These are phyloP conservation scores for Arthrobotrys entomopaga DNA, from an alignment of 2,329 filamentous ascomycete species.

Conservation along the genomic window DNA sequence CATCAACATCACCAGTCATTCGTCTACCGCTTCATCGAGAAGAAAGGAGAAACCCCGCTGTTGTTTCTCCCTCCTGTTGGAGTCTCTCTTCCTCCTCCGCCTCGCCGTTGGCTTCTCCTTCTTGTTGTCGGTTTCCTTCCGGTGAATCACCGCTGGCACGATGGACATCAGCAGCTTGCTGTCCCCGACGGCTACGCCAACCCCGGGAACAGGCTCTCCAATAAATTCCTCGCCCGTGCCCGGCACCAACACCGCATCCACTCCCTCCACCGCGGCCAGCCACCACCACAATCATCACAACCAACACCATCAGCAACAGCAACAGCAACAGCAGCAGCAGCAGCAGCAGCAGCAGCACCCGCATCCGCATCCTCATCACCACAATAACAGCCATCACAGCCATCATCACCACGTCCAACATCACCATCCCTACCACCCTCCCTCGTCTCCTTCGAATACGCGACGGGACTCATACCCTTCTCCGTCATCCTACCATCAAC, in stretches of 20 bases:
- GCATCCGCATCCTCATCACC: conserved; percentile 8
- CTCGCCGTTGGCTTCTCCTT: conserved; percentile 2
- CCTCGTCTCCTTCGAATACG: conserved; percentile 21
- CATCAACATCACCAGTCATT: neutral
- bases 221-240: conserved; percentile 54
- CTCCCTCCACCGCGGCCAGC: conserved; percentile 2
- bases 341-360: conserved; percentile 30
- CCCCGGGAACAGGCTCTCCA: conserved; percentile 51
- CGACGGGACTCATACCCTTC: conserved; percentile 30
- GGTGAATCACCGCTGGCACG: conserved; percentile 15
- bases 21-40: neutral
- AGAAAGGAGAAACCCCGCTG: neutral
- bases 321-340: conserved; percentile 3
- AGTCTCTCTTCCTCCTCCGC: neutral
- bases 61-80: neutral
- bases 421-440: neutral
- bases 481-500: conserved; percentile 15
- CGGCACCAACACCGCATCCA: conserved; percentile 30
- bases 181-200: conserved; percentile 54
- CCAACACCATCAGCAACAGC: neutral
- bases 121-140: conserved; percentile 7
- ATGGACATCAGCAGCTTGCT: conserved; percentile 54
- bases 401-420: conserved; percentile 20
- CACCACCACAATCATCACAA: neutral
- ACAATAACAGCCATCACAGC: neutral